Evolutionary conservation across 2,329 filamentous ascomycete genomes (phyloP).

Genomic region (Colletotrichum shisoi): DNA sequence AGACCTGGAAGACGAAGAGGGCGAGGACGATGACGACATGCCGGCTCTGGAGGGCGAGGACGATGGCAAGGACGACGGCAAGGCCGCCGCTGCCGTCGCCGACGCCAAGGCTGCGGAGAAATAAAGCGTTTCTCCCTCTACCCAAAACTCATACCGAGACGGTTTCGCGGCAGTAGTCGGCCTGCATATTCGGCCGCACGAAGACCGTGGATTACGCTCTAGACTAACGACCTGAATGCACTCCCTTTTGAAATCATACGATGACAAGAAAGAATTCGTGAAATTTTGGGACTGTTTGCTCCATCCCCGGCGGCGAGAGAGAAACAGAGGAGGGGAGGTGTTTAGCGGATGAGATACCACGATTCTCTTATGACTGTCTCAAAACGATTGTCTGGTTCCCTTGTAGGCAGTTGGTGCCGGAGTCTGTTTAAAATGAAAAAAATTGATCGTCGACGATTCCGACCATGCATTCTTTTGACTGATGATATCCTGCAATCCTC

Average conservation of each 20-base stretch:
- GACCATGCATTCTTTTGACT: neutral
- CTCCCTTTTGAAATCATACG: conserved; percentile 31
- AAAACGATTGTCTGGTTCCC: neutral
- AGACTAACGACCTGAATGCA: conserved; percentile 39
- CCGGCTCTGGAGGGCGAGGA: conserved; percentile 75
- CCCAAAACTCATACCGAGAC: conserved; percentile 14
- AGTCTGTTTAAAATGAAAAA: neutral
- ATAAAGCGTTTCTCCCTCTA: conserved; percentile 19
- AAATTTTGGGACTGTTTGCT: conserved; percentile 4
- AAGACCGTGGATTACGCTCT: conserved; percentile 29
- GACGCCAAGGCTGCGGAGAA: conserved; percentile 34
- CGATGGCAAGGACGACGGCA: conserved; percentile 35
- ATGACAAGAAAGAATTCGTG: conserved; percentile 26
- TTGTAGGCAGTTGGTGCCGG: neutral
- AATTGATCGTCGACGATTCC: conserved; percentile 2
- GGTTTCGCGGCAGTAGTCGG: conserved; percentile 11
- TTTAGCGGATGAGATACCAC: conserved; percentile 20
- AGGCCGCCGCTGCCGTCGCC: conserved; percentile 26
- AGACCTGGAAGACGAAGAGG: conserved; percentile 59
- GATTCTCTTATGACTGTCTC: conserved; percentile 16
- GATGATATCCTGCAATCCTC: neutral
- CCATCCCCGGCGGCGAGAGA: neutral
- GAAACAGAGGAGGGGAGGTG: conserved; percentile 2
- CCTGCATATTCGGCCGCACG: conserved; percentile 1
- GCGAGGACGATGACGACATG: conserved; percentile 82